A percentile compares a stretch with the other conserved stretches of the same genome.
These are phyloP conservation scores for Diaporthe eres DNA, from an alignment of 2,329 filamentous ascomycete species.

Conservation along the genomic window DNA sequence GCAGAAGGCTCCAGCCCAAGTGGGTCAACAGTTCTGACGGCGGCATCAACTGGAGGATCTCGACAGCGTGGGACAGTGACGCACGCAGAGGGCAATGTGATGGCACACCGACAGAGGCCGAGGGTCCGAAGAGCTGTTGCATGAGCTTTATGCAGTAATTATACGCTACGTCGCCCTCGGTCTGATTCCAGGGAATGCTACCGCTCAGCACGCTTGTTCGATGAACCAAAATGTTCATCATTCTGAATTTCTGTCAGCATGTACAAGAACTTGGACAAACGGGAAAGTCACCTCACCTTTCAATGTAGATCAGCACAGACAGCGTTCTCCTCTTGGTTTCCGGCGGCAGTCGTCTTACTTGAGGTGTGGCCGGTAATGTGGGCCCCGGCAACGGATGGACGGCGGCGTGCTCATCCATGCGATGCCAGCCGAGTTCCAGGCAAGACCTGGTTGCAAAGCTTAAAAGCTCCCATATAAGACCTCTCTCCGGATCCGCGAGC, in stretches of 20 bases:
- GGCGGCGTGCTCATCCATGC: slow-evolving; percentile 19
- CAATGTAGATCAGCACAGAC: slow-evolving; percentile 32
- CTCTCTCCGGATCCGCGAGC: slow-evolving; percentile 33
- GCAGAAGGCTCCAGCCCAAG: slow-evolving; percentile 23
- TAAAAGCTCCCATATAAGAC: slow-evolving; percentile 36
- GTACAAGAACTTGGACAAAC: rapidly evolving
- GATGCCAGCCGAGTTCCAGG: slow-evolving; percentile 35
- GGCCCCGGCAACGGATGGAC: slow-evolving; percentile 2
- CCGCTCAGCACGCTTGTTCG: slow-evolving; percentile 31
- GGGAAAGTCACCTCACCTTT: background rate
- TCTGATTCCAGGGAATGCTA: slow-evolving; percentile 26
- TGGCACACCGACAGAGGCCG: background rate
- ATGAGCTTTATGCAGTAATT: slow-evolving; percentile 32
- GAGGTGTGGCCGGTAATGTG: background rate
- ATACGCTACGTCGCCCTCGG: slow-evolving; percentile 19
- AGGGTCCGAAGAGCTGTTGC: slow-evolving; percentile 24
- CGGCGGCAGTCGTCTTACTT: background rate
- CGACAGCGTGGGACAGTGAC: slow-evolving; percentile 7
- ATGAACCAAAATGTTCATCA: slow-evolving; percentile 29
- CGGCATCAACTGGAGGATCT: slow-evolving; percentile 31
- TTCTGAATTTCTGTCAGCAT: background rate
- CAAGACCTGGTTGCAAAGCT: slow-evolving; percentile 28
- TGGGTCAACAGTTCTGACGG: slow-evolving; percentile 30
- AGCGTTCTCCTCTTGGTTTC: slow-evolving; percentile 24
- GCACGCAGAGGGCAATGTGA: slow-evolving; percentile 11